These are phyloP conservation scores for Dittrichia graveolens DNA, from an alignment of 129 eudicot genomes.

Conservation along the genomic window DNA sequence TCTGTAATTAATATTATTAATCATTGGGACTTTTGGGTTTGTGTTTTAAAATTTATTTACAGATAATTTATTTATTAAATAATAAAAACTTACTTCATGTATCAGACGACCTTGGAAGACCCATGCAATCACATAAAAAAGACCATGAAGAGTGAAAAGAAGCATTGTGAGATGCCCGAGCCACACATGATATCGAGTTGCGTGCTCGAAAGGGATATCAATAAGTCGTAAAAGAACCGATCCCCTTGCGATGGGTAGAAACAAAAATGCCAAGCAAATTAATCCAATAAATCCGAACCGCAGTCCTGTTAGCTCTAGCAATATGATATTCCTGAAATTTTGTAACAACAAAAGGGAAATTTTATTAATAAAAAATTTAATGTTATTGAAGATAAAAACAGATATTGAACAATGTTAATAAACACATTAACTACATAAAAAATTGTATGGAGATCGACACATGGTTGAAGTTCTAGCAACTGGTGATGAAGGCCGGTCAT, in stretches of 20 bases:
- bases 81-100: constrained; percentile 52
- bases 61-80: not conserved
- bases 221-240: constrained; percentile 75
- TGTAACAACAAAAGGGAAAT: not conserved
- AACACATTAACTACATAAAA: too few species aligned
- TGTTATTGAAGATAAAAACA: not conserved
- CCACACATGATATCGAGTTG: constrained; percentile 91
- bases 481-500: too few species aligned
- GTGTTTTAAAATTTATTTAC: not conserved
- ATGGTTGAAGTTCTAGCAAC: too few species aligned
- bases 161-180: constrained; percentile 89
- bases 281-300: constrained; percentile 75
- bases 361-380: not conserved
- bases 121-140: constrained; percentile 66
- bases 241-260: constrained; percentile 85
- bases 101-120: constrained; percentile 57
- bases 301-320: constrained; percentile 73
- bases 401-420: too few species aligned
- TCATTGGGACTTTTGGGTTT: not conserved
- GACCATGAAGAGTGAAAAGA: constrained; percentile 85
- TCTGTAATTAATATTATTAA: not conserved
- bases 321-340: constrained; percentile 43
- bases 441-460: too few species aligned
- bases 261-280: constrained; percentile 78
- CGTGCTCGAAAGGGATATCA: constrained; percentile 90